A percentile compares a stretch with the other conserved stretches of the same genome.
These are phyloP conservation scores for Rostrohypoxylon terebratum DNA, from an alignment of 495 filamentous ascomycete genomes.

Conservation along the genomic window DNA sequence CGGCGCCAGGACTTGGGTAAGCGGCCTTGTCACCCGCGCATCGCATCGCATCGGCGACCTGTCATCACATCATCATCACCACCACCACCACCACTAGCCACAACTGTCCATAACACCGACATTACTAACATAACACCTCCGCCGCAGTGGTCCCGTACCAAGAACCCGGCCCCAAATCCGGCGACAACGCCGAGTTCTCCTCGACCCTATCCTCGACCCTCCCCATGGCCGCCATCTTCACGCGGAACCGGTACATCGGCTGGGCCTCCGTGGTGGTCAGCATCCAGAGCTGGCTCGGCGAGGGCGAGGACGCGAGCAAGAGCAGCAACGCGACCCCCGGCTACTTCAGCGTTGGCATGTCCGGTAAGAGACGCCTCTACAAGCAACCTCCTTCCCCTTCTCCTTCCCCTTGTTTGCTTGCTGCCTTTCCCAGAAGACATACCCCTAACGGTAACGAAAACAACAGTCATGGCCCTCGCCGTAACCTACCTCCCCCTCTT, in stretches of 20 bases:
- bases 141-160: constrained; percentile 63
- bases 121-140: constrained; percentile 37
- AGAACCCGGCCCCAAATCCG: constrained; percentile 56
- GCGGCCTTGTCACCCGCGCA: constrained; percentile 28
- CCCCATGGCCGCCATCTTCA: constrained; percentile 96
- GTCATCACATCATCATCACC: neutral
- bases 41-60: constrained; percentile 10
- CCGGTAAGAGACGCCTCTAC: constrained; percentile 71
- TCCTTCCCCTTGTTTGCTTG: neutral
- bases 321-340: constrained; percentile 76
- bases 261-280: constrained; percentile 89
- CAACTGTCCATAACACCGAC: neutral
- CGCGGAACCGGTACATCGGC: constrained; percentile 87
- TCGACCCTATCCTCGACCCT: constrained; percentile 84
- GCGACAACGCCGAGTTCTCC: constrained; percentile 60
- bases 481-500: constrained; percentile 90
- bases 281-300: constrained; percentile 86
- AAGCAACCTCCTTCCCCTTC: neutral
- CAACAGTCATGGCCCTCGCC: constrained; percentile 78
- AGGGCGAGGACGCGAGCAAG: constrained; percentile 76
- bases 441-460: neutral
- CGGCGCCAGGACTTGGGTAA: constrained; percentile 84
- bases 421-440: no score
- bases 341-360: constrained; percentile 87
- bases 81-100: no score